Base-by-base conservation (phyloP, 768 basidiomycete genomes). In the Sistotremastrum suecicum region DNA sequence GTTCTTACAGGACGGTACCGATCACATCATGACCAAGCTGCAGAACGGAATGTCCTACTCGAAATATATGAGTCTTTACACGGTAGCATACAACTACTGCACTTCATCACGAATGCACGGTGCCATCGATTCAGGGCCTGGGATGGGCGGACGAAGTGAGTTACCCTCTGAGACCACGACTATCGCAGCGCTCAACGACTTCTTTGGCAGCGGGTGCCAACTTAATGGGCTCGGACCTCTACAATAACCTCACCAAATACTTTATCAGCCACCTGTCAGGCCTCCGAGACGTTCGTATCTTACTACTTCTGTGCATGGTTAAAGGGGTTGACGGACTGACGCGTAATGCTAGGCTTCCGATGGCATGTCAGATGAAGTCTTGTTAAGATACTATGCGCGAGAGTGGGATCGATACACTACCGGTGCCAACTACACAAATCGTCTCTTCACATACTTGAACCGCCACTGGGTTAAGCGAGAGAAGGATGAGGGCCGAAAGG, bases 381-480 rank as follows among this genome's bases (percentile, higher is more conserved):
- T 99, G 5, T 66, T 99, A 46, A 78, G 81, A 51, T 97, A 86
- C 60, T 99, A 98, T 58, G 89, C 88, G 1, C 60, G 64, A 48
- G 90, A 97, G 62, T 98, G 95, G 95, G 83, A 87, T 55, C 74
- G 91, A 39, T 98, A 97, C 66, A 99, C 95, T 0, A 94, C 82
- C 2, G 94, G 94, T 41, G 92, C 94, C 1, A 90, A 87, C 58
- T 98, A 95, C 60, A 89, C 97, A 64, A 94, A 98, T 61, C 83
- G 94, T 46, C 66, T 99, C 34, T 98, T 98, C 69, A 92, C 89
- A 2, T 98, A 98, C 66, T 74, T 99, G 47, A 98, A 99, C 64
- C 87, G 94, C 43, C 91, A 98, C 64, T 99, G 95, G 95, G 94
- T 99, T 39, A 94, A 92, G 67, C 75, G 94, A 44, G 95, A 99